Percentiles rank a stretch among this genome's conserved stretches.
Evolutionary conservation across 495 filamentous ascomycete genomes (phyloP).

Genomic region (Aspergillus asperescens): DNA sequence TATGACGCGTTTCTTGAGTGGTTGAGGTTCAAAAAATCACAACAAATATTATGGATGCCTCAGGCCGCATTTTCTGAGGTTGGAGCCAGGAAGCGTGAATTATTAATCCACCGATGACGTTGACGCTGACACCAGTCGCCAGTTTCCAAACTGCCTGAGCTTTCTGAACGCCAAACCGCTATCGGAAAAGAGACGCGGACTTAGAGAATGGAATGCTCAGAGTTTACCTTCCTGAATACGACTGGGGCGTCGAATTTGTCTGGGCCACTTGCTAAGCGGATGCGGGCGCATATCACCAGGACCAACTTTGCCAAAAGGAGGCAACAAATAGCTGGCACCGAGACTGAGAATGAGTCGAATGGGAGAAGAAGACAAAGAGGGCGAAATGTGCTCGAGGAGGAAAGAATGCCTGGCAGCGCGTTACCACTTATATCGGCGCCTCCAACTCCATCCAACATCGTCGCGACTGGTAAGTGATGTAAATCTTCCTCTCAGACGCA

Average conservation of each 20-base stretch:
- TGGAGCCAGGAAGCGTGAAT: not conserved
- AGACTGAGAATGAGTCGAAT: not conserved
- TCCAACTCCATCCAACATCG: not conserved
- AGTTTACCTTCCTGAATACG: conserved; percentile 7
- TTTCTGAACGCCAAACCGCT: too few relatives aligned
- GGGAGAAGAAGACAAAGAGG: not conserved
- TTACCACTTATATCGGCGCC: not conserved
- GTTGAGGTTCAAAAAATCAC: too few relatives aligned
- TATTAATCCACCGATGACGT: not conserved
- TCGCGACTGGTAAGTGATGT: not conserved
- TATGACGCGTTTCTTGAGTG: too few relatives aligned
- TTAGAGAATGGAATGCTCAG: not conserved
- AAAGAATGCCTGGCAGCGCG: not conserved
- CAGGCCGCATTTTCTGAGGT: too few relatives aligned
- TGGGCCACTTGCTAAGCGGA: conserved; percentile 12
- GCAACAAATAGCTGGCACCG: conserved; percentile 3
- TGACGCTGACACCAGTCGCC: not conserved
- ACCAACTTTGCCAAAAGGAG: conserved; percentile 25
- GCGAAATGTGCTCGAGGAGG: not conserved
- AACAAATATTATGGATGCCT: too few relatives aligned
- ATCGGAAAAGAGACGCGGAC: too few relatives aligned
- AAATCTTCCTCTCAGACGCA: not conserved
- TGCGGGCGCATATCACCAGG: conserved; percentile 23
- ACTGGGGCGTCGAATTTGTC: conserved; percentile 16
- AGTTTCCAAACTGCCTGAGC: too few relatives aligned